Conservation (phyloP, 257 asterid genomes). For the Gentiana dahurica region DNA sequence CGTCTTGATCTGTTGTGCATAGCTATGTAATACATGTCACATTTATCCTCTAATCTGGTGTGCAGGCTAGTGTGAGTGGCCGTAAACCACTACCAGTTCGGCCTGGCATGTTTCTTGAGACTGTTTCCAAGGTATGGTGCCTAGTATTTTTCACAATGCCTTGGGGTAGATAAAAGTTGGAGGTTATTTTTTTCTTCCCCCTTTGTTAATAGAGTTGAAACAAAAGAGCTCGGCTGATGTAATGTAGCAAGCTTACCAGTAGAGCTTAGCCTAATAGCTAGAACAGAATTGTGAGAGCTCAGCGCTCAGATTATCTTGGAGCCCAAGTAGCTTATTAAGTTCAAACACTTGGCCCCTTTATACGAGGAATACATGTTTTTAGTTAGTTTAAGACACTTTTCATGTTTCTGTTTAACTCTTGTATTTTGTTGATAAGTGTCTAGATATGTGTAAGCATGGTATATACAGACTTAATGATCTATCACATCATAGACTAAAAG, state of each 20-base stretch:
- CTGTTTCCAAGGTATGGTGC: constrained; percentile 78
- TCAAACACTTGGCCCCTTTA: too few relatives aligned
- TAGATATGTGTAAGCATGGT: too few relatives aligned
- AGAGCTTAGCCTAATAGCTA: too few relatives aligned
- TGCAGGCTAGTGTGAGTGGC: constrained; percentile 77
- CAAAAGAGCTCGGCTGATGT: not conserved
- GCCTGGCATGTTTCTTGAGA: constrained; percentile 98
- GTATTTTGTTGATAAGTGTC: too few relatives aligned
- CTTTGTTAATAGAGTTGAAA: not conserved
- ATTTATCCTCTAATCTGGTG: constrained; percentile 27
- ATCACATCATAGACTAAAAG: too few relatives aligned
- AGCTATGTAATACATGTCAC: constrained; percentile 7
- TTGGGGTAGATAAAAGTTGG: not conserved
- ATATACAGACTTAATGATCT: too few relatives aligned
- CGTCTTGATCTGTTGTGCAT: not conserved
- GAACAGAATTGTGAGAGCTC: too few relatives aligned
- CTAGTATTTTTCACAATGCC: constrained; percentile 7
- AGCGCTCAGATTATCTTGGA: too few relatives aligned
- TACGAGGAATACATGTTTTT: too few relatives aligned
- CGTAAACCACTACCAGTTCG: constrained; percentile 78
- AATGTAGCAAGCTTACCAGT: not conserved
- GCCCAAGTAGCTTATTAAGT: too few relatives aligned
- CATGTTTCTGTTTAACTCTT: too few relatives aligned
- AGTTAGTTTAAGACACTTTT: too few relatives aligned
- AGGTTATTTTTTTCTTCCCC: not conserved